Evolutionary conservation across 441 rosid species (phyloP), one percentile per base, ranked within the genome.

Genomic region (Manihot esculenta): DNA sequence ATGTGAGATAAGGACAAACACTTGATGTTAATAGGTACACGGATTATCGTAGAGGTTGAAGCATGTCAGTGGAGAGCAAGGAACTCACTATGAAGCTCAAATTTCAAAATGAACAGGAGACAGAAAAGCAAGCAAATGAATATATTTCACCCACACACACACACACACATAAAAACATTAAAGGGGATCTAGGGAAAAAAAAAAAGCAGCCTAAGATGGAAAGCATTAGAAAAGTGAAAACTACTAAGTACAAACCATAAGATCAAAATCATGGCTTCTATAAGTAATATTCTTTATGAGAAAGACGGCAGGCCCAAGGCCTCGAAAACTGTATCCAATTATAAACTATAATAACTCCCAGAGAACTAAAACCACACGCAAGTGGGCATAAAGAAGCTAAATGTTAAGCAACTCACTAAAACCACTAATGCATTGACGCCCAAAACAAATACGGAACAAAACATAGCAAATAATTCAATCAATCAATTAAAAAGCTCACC

Each of bases 401-500:
- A n/a, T 41, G 20, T 9, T 5, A 62, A 8, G 3, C 7, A 42
- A 12, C 1, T 42, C 50, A n/a, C 66, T 24, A 9, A 62, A 12
- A 20, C 26, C 26, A 30, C 35, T 12, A n/a, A 64, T 23, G 56
- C 15, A 47, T 47, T 64, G 38, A 47, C 15, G 17, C 5, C 5
- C 24, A 64, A 33, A 44, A 48, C 7, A 38, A 48, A 26, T 17
- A 33, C 33, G 42, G 18, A 69, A 9, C 35, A 13, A 45, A 17
- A 47, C n/a, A 45, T 24, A 62, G 41, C 21, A n/a, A n/a, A n/a
- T n/a, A n/a, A n/a, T n/a, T n/a, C n/a, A n/a, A n/a, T 26, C 15
- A 51, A 42, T 20, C 24, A 27, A 62, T 4, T 11, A 48, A 38
- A 58, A 45, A 66, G 55, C 78, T 50, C 76, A 79, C 88, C 93